Base-by-base conservation (phyloP, 768 basidiomycete genomes). In the Pisolithus sp. region DNA sequence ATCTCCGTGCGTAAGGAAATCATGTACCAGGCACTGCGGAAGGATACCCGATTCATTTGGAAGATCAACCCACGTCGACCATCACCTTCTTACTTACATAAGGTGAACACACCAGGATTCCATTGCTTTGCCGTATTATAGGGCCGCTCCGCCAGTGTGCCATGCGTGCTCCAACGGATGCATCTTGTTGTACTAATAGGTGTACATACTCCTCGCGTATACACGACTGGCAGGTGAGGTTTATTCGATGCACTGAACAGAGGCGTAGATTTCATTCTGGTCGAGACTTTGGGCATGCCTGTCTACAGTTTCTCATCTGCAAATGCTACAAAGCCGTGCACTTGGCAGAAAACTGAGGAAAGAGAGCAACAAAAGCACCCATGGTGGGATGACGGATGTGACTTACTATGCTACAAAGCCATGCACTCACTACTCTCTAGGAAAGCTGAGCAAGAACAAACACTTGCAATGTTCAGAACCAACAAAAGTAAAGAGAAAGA, bases 111-210 rank as follows among this genome's bases (percentile, higher is more conserved):
- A 66, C 69, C 57, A 71, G n/a, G n/a, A n/a, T n/a, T 59, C 31
- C 60, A 49, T 24, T 49, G 21, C 53, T 67, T 64, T 3, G 60
- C 61, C 42, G 50, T 55, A 2, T 56, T 47, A 42, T 59, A 65
- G 5, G 71, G 68, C 46, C 23, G 41, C 28, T 58, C 58, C 58
- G n/a, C 51, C 53, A 38, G 38, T 18, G 3, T 39, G 21, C 18
- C 5, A 24, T 5, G 5, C 23, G 5, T 24, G 40, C n/a, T n/a
- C 7, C 21, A 41, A 20, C 40, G n/a, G n/a, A n/a, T n/a, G 7
- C 15, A 3, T 18, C 26, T 30, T 46, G 7, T 3, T 30, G 30
- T 30, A 30, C 10, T 30, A 10, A 7, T 7, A 30, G 30, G 2
- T 30, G 8, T 30, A 30, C 30, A 30, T 30, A 30, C 30, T 9